These are phyloP conservation scores for Fusarium lyarnte DNA, from an alignment of 2,329 filamentous ascomycete species.

Conservation along the genomic window DNA sequence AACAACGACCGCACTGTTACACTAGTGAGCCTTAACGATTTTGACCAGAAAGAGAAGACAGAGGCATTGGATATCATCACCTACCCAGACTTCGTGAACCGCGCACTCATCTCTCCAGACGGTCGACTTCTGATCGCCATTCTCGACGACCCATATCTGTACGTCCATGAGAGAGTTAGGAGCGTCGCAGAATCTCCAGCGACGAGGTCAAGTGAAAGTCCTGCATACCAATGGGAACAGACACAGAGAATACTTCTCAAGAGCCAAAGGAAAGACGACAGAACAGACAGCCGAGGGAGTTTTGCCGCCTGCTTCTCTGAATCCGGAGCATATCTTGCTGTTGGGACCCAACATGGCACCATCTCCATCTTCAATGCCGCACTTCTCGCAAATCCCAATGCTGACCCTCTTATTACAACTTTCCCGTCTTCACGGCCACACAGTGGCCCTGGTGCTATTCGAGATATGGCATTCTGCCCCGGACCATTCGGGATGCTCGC, in stretches of 20 bases:
- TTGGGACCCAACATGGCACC: slow-evolving; percentile 82
- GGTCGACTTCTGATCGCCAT: slow-evolving; percentile 83
- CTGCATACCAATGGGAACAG: slow-evolving; percentile 60
- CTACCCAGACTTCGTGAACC: slow-evolving; percentile 89
- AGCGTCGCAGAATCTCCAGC: slow-evolving; percentile 46
- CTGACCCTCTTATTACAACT: slow-evolving; percentile 74
- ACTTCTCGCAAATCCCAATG: slow-evolving; percentile 54
- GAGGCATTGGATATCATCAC: slow-evolving; percentile 75
- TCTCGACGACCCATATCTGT: slow-evolving; percentile 86
- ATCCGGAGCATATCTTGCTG: slow-evolving; percentile 75
- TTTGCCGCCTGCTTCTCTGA: slow-evolving; percentile 83
- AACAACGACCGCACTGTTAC: slow-evolving; percentile 94
- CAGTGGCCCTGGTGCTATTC: slow-evolving; percentile 78
- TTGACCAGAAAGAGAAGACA: slow-evolving; percentile 53
- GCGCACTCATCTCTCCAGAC: slow-evolving; percentile 92
- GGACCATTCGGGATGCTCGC: slow-evolving; percentile 90
- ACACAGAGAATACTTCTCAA: slow-evolving; percentile 65
- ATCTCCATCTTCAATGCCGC: slow-evolving; percentile 77
- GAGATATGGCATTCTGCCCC: slow-evolving; percentile 92
- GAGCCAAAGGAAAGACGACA: slow-evolving; percentile 65
- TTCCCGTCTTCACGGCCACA: slow-evolving; percentile 82
- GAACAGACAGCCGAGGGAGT: slow-evolving; percentile 69
- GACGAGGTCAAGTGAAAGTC: slow-evolving; percentile 38
- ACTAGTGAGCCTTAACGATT: slow-evolving; percentile 78
- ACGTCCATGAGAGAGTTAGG: slow-evolving; percentile 74